Conservation (phyloP, 768 basidiomycete genomes). For the Lyophyllum atratum region DNA sequence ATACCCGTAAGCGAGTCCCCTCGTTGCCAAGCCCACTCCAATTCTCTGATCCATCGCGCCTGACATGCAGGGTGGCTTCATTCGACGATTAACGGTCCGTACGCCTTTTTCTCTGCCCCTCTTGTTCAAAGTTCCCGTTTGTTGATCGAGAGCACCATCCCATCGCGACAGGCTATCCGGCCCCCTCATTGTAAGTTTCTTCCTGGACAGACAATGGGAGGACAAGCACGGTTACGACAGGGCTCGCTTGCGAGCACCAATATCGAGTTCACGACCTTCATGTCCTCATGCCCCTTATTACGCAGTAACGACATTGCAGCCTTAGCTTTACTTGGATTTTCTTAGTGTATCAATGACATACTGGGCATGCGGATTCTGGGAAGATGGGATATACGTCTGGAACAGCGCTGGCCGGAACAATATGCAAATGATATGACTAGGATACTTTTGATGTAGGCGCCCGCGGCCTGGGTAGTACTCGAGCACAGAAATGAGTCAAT, state of each 20-base stretch:
- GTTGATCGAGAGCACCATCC: too few species aligned
- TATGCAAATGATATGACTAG: too few species aligned
- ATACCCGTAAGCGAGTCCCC: neutral
- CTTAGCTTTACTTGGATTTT: too few species aligned
- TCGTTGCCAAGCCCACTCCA: neutral
- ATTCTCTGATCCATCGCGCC: neutral
- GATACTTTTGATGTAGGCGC: too few species aligned
- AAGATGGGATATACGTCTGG: too few species aligned
- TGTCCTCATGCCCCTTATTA: neutral
- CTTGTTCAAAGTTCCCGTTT: neutral
- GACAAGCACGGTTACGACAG: neutral
- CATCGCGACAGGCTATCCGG: conserved; percentile 7
- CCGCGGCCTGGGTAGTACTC: too few species aligned
- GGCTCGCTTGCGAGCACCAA: neutral
- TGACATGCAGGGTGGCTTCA: conserved; percentile 21
- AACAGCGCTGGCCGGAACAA: too few species aligned
- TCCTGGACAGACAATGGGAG: conserved; percentile 13
- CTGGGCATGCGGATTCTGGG: too few species aligned
- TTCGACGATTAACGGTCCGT: conserved; percentile 28
- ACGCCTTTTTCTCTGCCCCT: conserved; percentile 1
- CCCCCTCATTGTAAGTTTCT: conserved; percentile 10
- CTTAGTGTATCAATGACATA: too few species aligned
- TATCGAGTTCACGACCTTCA: conserved; percentile 2
- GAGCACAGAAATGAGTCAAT: too few species aligned
- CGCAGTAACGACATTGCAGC: neutral